Evolutionary conservation across 1,139 yeast genomes (phyloP), one percentile per base, ranked within the genome.

Genomic region (Debaryomyces coudertii): DNA sequence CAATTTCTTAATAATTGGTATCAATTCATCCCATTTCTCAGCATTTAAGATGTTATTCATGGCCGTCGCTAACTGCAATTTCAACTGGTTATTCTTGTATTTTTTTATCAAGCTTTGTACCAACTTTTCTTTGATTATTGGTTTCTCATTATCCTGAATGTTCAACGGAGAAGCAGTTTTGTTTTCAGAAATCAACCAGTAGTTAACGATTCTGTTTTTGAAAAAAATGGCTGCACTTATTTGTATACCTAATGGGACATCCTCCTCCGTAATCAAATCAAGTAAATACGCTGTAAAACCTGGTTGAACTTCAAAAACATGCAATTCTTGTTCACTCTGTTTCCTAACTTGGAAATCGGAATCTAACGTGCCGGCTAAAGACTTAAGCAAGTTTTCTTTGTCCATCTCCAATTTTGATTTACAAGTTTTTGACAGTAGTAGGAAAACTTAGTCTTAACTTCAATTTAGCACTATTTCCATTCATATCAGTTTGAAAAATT

Each of bases 181-280:
- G 40, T 73, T 74, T 36, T 73, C 80, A 0, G 72, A 77, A 9
- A 61, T 60, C 27, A 69, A 63, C 92, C 92, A 86, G 52, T 80
- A 76, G 50, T 73, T 69, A 40, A 66, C 69, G 30, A 86, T 71
- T 56, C 87, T 75, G 60, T 85, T 85, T 60, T 85, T 86, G 67
- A 85, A 81, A 57, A 82, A 81, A 43, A 86, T 82, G 3, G 87
- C 83, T 3, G 88, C 82, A 12, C 87, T 77, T 42, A 81, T 67
- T 55, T 85, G 79, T 47, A 80, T 73, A 11, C 82, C 79, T 14
- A 66, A 56, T 36, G 78, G 71, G 14, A 79, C 68, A 2, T 70
- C 62, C 2, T 63, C 61, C 53, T 83, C 87, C 18, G 66, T 61
- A 16, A 81, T 73, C 44, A 83, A 68, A 41, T 78, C 82, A 30